A percentile compares a stretch with the other conserved stretches of the same genome.
phyloP scores from a whole-genome alignment of 2,329 filamentous ascomycete genomes.

The Fusarium sp. region DNA sequence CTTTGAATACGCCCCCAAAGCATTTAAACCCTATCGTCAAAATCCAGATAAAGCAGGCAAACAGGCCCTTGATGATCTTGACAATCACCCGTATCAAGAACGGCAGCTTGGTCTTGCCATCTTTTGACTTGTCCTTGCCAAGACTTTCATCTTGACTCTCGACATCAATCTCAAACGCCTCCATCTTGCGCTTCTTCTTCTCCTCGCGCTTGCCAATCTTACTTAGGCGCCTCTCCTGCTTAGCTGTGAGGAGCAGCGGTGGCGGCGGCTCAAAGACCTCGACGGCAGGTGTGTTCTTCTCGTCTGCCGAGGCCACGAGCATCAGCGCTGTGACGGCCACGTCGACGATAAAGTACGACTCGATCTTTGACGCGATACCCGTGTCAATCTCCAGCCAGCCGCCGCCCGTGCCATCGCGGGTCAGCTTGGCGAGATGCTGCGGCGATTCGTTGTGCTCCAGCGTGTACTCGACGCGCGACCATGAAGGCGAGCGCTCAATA shows the following conservation, averaged over 20 bases:
- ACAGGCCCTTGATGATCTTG: constrained; percentile 62
- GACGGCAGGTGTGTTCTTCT: constrained; percentile 56
- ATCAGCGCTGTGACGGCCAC: constrained; percentile 70
- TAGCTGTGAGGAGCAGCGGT: constrained; percentile 38
- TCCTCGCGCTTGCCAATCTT: constrained; percentile 48
- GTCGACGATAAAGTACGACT: constrained; percentile 70
- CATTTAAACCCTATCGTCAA: constrained; percentile 67
- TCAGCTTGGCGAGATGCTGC: constrained; percentile 68
- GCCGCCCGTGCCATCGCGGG: constrained; percentile 67
- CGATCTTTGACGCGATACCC: constrained; percentile 66
- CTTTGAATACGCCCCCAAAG: constrained; percentile 60
- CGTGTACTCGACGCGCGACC: constrained; percentile 71
- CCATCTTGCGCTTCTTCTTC: constrained; percentile 56
- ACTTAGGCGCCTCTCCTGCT: constrained; percentile 46
- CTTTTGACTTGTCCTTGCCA: constrained; percentile 52
- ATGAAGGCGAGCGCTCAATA: constrained; percentile 67
- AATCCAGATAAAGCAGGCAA: constrained; percentile 69
- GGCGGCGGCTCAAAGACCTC: constrained; percentile 72
- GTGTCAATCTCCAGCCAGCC: constrained; percentile 73
- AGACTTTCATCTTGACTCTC: constrained; percentile 68
- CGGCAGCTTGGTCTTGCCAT: constrained; percentile 61
- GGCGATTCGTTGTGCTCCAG: constrained; percentile 73
- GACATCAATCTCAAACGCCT: constrained; percentile 69
- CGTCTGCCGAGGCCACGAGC: constrained; percentile 68
- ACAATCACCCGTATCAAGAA: constrained; percentile 60